A percentile compares a stretch with the other conserved stretches of the same genome.
Evolutionary conservation across 306 rosid species (phyloP).

Genomic region (Casuarina glauca): DNA sequence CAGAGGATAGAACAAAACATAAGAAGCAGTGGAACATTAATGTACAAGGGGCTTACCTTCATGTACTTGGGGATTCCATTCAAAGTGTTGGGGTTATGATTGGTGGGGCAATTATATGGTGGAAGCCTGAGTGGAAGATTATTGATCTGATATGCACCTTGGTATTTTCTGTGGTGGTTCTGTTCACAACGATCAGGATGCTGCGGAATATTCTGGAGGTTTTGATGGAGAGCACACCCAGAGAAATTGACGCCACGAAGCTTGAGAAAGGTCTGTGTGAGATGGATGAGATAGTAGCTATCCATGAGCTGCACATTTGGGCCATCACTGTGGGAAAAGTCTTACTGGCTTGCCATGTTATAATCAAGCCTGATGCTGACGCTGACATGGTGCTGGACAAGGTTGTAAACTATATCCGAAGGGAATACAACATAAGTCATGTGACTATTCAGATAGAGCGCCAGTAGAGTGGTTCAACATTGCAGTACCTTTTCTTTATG

Average conservation of each 20-base stretch:
- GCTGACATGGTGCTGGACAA: constrained; percentile 46
- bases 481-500: constrained; percentile 8
- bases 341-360: constrained; percentile 49
- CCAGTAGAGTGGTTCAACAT: constrained; percentile 30
- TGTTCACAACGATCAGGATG: constrained; percentile 53
- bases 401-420: constrained; percentile 42
- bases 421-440: constrained; percentile 47
- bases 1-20: neutral
- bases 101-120: constrained; percentile 64
- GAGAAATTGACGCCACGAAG: constrained; percentile 57
- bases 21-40: constrained; percentile 44
- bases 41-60: constrained; percentile 62
- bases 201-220: constrained; percentile 57
- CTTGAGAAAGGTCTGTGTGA: constrained; percentile 58
- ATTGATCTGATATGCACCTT: constrained; percentile 50
- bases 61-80: constrained; percentile 57
- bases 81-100: constrained; percentile 67
- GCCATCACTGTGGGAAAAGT: constrained; percentile 54
- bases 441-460: constrained; percentile 62
- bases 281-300: constrained; percentile 54
- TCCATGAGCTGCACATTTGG: constrained; percentile 51
- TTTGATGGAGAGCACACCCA: constrained; percentile 61
- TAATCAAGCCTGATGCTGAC: constrained; percentile 47
- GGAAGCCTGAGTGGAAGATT: constrained; percentile 50
- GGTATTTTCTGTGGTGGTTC: constrained; percentile 41